Percentiles rank a stretch among this genome's conserved stretches.
Evolutionary conservation across 495 filamentous ascomycete species (phyloP).

Genomic region (Penicillium tannophilum): DNA sequence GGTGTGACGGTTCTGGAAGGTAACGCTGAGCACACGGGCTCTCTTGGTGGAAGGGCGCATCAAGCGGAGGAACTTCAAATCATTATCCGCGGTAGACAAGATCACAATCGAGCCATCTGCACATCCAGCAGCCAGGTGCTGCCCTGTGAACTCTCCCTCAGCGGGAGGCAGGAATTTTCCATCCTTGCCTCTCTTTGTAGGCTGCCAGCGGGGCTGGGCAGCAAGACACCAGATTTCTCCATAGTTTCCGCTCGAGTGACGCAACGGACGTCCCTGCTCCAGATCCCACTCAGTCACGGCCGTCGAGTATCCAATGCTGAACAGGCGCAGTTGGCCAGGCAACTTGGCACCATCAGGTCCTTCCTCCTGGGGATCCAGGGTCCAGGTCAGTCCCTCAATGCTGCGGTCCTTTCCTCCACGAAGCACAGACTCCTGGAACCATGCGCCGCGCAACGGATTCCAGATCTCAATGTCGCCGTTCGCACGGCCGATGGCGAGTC

Average conservation of each 20-base stretch:
- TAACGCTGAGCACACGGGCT: constrained; percentile 82
- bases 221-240: constrained; percentile 96
- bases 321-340: constrained; percentile 78
- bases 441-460: constrained; percentile 84
- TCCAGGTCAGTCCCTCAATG: constrained; percentile 90
- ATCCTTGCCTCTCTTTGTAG: constrained; percentile 39
- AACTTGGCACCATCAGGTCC: constrained; percentile 61
- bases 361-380: constrained; percentile 75
- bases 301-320: constrained; percentile 94
- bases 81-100: constrained; percentile 79
- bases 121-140: constrained; percentile 85
- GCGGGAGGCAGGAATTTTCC: constrained; percentile 34
- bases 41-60: constrained; percentile 77
- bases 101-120: constrained; percentile 88
- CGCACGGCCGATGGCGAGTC: constrained; percentile 86
- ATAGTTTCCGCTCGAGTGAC: constrained; percentile 87
- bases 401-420: constrained; percentile 82
- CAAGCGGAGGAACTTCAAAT: constrained; percentile 69
- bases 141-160: constrained; percentile 53
- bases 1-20: constrained; percentile 80
- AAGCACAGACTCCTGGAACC: constrained; percentile 87
- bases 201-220: constrained; percentile 70
- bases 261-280: constrained; percentile 68
- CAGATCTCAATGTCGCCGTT: constrained; percentile 99
- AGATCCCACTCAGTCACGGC: constrained; percentile 95